These are phyloP conservation scores for Brassica carinata DNA, from an alignment of 345 rosid species.

Conservation along the genomic window DNA sequence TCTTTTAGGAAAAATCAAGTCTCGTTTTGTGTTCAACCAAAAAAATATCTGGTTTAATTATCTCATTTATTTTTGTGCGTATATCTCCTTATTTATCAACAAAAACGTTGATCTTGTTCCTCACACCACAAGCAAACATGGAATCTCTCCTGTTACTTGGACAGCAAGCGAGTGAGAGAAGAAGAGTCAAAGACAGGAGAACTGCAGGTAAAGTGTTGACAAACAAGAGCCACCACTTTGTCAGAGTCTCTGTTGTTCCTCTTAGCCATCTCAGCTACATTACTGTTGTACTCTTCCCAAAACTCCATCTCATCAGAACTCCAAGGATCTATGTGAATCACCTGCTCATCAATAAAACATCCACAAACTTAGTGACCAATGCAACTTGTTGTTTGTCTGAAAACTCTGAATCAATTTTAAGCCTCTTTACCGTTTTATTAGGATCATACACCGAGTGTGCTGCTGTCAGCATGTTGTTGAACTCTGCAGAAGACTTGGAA, in stretches of 20 bases:
- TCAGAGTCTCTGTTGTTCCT: conserved; percentile 49
- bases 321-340: conserved; percentile 74
- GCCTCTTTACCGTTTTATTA: conserved; percentile 61
- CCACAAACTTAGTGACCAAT: neutral
- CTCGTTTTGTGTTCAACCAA: too few relatives aligned
- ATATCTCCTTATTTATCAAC: too few relatives aligned
- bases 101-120: neutral
- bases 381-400: too few relatives aligned
- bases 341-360: conserved; percentile 44
- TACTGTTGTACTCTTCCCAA: conserved; percentile 68
- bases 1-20: too few relatives aligned
- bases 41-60: too few relatives aligned
- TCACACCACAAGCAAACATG: neutral
- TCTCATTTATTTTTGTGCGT: too few relatives aligned
- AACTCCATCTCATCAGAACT: conserved; percentile 63
- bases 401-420: neutral
- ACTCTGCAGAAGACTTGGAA: conserved; percentile 50
- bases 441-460: conserved; percentile 76
- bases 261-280: conserved; percentile 63
- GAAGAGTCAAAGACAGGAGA: conserved; percentile 57
- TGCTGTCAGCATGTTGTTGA: conserved; percentile 68
- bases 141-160: conserved; percentile 48
- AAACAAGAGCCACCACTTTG: conserved; percentile 74
- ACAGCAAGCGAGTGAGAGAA: conserved; percentile 54
- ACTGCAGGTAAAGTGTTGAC: conserved; percentile 86